These are phyloP conservation scores for Spergularia azorica DNA, from an alignment of 179 eudicot species.

Conservation along the genomic window DNA sequence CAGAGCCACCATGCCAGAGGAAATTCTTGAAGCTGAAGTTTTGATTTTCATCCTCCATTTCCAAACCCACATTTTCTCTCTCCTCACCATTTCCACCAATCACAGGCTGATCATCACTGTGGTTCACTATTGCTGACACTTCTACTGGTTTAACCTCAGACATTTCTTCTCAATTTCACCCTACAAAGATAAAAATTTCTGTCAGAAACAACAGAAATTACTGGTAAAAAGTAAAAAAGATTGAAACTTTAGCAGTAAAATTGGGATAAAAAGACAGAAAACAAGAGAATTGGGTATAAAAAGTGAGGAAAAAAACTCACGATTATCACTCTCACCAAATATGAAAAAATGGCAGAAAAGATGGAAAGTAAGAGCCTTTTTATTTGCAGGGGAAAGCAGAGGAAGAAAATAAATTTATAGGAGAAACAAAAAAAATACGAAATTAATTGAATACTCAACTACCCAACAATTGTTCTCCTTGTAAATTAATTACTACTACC, in stretches of 20 bases:
- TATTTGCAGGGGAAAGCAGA: not conserved
- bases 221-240: not conserved
- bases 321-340: too few relatives aligned
- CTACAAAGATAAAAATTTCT: not conserved
- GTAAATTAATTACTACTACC: not conserved
- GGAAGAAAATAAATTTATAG: not conserved
- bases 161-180: conserved; percentile 11
- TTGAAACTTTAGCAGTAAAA: not conserved
- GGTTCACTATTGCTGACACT: conserved; percentile 29
- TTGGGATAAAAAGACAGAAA: not conserved
- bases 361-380: not conserved
- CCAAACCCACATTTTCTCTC: conserved; percentile 29
- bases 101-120: conserved; percentile 23
- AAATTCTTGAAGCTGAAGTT: conserved; percentile 53
- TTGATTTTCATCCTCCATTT: conserved; percentile 22
- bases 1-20: conserved; percentile 97
- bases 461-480: conserved; percentile 32
- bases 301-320: conserved; percentile 16
- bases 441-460: conserved; percentile 11
- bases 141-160: conserved; percentile 33
- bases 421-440: not conserved
- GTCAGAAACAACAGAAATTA: not conserved
- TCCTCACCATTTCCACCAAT: conserved; percentile 7
- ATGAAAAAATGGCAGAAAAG: too few relatives aligned
- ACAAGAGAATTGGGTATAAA: conserved; percentile 13